Evolutionary conservation across 257 asterid genomes (phyloP), one percentile per base, ranked within the genome.

Genomic region (Salvia splendens): DNA sequence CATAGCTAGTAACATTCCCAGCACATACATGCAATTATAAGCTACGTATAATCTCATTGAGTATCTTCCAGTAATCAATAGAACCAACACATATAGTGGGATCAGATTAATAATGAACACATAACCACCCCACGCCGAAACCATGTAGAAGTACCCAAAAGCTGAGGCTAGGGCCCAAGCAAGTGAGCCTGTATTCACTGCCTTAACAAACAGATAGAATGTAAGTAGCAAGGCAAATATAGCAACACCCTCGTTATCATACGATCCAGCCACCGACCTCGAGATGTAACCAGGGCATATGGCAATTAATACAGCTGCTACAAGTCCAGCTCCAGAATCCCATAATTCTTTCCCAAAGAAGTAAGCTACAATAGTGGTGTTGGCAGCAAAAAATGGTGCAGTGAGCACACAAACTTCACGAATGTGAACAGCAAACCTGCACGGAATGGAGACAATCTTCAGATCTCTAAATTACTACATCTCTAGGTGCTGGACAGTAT

Each of bases 121-220:
- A 78, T 94, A 94, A 69, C 99, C 99, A 75, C 99, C 99, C 97
- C 99, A 94, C 5, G 99, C 97, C 73, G 99, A 94, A 81, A 94
- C 99, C 99, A 94, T 94, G 60, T 94, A 94, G 73, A 94, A 94
- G 71, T 94, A 94, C 69, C 96, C 99, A 73, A 91, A 87, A 45
- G 99, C 99, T 15, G 99, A 94, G 72, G 85, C 99, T 76, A 94
- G 68, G 61, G 93, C 83, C 99, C 99, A 94, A 61, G 97, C 92
- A 79, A 94, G 99, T 68, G 95, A 94, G 12, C 99, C 99, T n/a
- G 97, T 85, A 74, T 94, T 91, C 69, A 94, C 99, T 43, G 99
- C 99, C 87, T 94, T 94, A 63, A 94, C 97, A 79, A 91, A 94
- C 65, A 94, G 84, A 82, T 91, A 94, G 81, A 94, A 94, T 6